phyloP scores from a whole-genome alignment of 1,284 basidiomycete genomes.

The Leucoagaricus sp. region DNA sequence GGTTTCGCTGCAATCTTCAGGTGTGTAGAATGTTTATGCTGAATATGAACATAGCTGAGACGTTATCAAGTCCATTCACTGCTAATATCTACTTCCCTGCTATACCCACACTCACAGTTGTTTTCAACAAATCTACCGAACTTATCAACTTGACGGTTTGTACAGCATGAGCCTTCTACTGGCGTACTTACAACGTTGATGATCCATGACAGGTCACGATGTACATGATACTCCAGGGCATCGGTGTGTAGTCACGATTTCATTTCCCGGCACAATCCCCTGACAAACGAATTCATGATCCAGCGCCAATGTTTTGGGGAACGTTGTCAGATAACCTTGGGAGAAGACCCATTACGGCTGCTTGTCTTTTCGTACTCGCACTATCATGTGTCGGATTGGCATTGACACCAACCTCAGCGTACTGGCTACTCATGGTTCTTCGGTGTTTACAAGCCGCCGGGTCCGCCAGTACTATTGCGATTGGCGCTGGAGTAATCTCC shows the following conservation, averaged over 20 bases:
- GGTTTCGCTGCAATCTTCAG: slow-evolving; percentile 65
- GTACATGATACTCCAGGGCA: slow-evolving; percentile 78
- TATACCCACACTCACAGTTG: slow-evolving; percentile 64
- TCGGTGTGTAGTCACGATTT: slow-evolving; percentile 42
- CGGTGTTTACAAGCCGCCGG: slow-evolving; percentile 63
- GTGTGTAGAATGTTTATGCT: slow-evolving; percentile 28
- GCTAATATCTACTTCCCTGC: slow-evolving; percentile 80
- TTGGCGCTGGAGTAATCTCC: slow-evolving; percentile 58
- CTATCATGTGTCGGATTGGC: slow-evolving; percentile 63
- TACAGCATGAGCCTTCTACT: background rate
- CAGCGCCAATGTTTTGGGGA: slow-evolving; percentile 67
- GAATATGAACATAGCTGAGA: background rate
- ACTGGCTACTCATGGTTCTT: slow-evolving; percentile 63
- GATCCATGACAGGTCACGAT: slow-evolving; percentile 52
- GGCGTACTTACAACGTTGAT: background rate
- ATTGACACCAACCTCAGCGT: slow-evolving; percentile 55
- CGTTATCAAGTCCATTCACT: slow-evolving; percentile 57
- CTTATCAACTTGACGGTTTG: slow-evolving; percentile 69
- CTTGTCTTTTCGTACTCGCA: slow-evolving; percentile 52
- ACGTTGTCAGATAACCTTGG: slow-evolving; percentile 58
- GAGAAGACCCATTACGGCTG: slow-evolving; percentile 53
- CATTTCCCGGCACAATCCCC: background rate
- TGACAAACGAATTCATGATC: background rate
- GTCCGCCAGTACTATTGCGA: slow-evolving; percentile 59
- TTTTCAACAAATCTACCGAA: slow-evolving; percentile 65